Base-by-base conservation (phyloP, 192 early-diverging fungal genomes). In the Pilaira anomala region DNA sequence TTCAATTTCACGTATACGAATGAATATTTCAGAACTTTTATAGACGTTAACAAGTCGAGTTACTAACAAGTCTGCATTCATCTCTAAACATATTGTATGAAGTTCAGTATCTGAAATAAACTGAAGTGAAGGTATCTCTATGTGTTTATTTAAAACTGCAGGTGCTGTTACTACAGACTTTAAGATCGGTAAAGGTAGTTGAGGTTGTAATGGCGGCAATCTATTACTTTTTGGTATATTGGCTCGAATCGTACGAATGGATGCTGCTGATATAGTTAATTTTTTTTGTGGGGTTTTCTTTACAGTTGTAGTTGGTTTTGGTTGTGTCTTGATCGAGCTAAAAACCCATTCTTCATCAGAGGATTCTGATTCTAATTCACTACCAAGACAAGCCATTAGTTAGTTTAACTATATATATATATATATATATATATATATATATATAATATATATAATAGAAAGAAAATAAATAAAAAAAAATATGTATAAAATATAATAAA, bases 301-400 rank as follows among this genome's bases (percentile, higher is more conserved):
- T 63, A n/a, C n/a, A n/a, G n/a, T n/a, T n/a, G n/a, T 48, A 30
- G 57, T 40, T 59, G 41, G 48, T 11, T 18, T 40, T 45, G 52
- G 3, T 40, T 30, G 18, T 21, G 59, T 62, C n/a, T 24, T 49
- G 16, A n/a, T 53, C 9, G 66, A 68, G 13, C 48, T 40, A 22
- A 68, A 28, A 9, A 68, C 60, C 66, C 66, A 68, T 18, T 68
- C 66, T 12, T 68, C 66, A n/a, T 68, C 66, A 9, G 62, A 63
- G 46, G 65, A 59, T 39, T 68, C 59, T 18, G 59, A 60, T 25
- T 61, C 59, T 33, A 44, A 50, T 11, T 61, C 44, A 21, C 12
- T 30, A 53, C 33, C 33, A 36, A 36, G 33, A 36, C 33, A 9
- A 36, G 33, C 33, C 33, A 36, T 36, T 36, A n/a, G n/a, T n/a